phyloP scores from a whole-genome alignment of 1,139 yeast genomes.

The Yamadazyma mexicana region DNA sequence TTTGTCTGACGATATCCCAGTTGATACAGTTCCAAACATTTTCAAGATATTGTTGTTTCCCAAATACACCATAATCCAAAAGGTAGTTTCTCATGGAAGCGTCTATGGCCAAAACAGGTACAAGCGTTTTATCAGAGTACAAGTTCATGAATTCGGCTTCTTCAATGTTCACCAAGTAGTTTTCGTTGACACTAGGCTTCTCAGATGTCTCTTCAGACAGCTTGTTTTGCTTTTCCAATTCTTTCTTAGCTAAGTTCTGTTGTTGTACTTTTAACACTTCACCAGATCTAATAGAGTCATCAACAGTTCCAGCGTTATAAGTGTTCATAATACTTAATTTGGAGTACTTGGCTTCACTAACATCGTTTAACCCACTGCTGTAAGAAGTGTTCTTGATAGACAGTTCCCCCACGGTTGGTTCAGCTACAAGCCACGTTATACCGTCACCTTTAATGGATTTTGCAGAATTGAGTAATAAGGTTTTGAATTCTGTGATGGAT shows the following conservation, averaged over 20 bases:
- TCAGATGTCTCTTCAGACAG: background rate
- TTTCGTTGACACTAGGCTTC: constrained; percentile 4
- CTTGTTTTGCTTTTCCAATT: constrained; percentile 18
- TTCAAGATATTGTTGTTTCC: constrained; percentile 64
- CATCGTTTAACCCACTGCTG: constrained; percentile 15
- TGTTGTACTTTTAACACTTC: constrained; percentile 42
- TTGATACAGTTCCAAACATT: constrained; percentile 72
- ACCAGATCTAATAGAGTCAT: constrained; percentile 52
- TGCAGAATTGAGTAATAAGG: constrained; percentile 61
- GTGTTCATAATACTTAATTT: constrained; percentile 67
- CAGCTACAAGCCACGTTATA: constrained; percentile 70
- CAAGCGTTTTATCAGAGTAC: constrained; percentile 43
- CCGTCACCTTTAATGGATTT: constrained; percentile 73
- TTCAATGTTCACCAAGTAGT: constrained; percentile 37
- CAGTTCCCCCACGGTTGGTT: constrained; percentile 39
- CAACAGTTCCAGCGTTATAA: constrained; percentile 72
- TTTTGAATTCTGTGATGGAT: constrained; percentile 64
- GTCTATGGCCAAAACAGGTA: constrained; percentile 69
- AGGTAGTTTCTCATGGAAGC: constrained; percentile 69
- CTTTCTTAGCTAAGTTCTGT: constrained; percentile 34
- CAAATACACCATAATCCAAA: constrained; percentile 74
- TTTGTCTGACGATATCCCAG: constrained; percentile 62
- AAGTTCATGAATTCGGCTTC: constrained; percentile 43
- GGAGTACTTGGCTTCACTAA: constrained; percentile 32
- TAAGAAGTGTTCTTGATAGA: constrained; percentile 18